A percentile compares a stretch with the other conserved stretches of the same genome.
These are phyloP conservation scores for Extremus antarcticus DNA, from an alignment of 495 filamentous ascomycete genomes.

Conservation along the genomic window DNA sequence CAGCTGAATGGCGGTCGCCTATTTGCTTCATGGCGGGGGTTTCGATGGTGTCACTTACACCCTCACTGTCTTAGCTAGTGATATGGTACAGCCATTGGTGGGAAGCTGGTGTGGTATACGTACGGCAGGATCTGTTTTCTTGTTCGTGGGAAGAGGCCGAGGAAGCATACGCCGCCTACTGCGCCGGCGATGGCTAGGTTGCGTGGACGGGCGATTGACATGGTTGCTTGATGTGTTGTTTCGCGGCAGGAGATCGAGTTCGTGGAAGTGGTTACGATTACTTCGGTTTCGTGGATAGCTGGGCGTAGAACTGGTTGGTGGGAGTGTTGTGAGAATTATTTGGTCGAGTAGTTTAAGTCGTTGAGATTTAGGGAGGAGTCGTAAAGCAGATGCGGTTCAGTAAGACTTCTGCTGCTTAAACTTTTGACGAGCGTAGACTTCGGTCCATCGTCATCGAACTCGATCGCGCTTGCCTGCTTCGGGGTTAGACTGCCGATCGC, in stretches of 20 bases:
- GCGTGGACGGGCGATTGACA: constrained; percentile 8
- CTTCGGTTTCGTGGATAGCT: too few relatives aligned
- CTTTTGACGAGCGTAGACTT: too few relatives aligned
- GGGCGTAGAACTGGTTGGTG: too few relatives aligned
- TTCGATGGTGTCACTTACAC: constrained; percentile 18
- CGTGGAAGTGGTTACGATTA: not conserved
- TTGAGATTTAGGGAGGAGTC: too few relatives aligned
- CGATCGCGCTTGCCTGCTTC: constrained; percentile 16
- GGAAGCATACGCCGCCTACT: constrained; percentile 16
- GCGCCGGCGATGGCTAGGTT: constrained; percentile 27
- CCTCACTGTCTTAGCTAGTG: too few relatives aligned
- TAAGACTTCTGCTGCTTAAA: too few relatives aligned
- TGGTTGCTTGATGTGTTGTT: constrained; percentile 5
- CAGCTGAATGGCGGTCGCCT: constrained; percentile 21
- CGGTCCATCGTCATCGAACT: constrained; percentile 17
- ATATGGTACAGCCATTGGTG: too few relatives aligned
- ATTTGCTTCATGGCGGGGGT: constrained; percentile 23
- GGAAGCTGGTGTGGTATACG: not conserved
- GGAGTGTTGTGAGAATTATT: too few relatives aligned
- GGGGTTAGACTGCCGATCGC: not conserved
- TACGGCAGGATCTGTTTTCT: not conserved
- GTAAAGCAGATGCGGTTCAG: too few relatives aligned
- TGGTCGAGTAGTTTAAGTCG: too few relatives aligned
- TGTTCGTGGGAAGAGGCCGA: constrained; percentile 3
- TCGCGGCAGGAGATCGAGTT: not conserved